phyloP scores from a whole-genome alignment of 106 monocot genomes.

The Dioscorea zingiberensis region DNA sequence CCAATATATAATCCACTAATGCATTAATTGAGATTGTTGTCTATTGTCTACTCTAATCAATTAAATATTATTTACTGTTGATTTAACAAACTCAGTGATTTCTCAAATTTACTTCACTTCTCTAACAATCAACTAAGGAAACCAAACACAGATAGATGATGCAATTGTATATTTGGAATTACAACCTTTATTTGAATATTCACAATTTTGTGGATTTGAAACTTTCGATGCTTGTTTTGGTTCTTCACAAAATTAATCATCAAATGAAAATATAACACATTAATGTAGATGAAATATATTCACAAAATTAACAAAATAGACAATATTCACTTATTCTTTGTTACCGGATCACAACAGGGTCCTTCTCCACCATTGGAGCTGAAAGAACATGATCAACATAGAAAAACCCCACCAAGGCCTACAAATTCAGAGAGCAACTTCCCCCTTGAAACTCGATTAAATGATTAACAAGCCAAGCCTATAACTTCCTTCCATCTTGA shows the following conservation, averaged over 20 bases:
- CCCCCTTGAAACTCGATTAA: conserved; percentile 41
- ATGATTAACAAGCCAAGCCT: conserved; percentile 1
- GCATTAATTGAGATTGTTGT: too few relatives aligned
- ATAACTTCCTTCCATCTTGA: background rate
- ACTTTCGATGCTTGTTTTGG: background rate
- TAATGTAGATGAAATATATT: background rate
- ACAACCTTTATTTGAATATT: background rate
- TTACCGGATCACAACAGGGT: conserved; percentile 55
- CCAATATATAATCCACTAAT: too few relatives aligned
- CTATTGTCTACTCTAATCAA: too few relatives aligned
- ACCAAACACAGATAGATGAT: too few relatives aligned
- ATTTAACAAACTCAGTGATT: too few relatives aligned
- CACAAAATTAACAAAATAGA: background rate
- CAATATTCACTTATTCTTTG: background rate
- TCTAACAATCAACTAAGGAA: too few relatives aligned
- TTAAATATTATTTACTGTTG: too few relatives aligned
- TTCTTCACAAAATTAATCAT: too few relatives aligned
- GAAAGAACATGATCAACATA: conserved; percentile 37
- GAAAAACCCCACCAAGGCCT: conserved; percentile 14
- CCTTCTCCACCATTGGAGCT: conserved; percentile 29
- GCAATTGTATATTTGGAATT: too few relatives aligned
- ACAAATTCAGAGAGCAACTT: conserved; percentile 33
- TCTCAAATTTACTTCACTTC: too few relatives aligned
- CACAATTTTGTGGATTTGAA: background rate
- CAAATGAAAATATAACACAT: background rate